Evolutionary conservation across 2,329 filamentous ascomycete genomes (phyloP), one percentile per base, ranked within the genome.

Genomic region (Penicillium verrucosum): DNA sequence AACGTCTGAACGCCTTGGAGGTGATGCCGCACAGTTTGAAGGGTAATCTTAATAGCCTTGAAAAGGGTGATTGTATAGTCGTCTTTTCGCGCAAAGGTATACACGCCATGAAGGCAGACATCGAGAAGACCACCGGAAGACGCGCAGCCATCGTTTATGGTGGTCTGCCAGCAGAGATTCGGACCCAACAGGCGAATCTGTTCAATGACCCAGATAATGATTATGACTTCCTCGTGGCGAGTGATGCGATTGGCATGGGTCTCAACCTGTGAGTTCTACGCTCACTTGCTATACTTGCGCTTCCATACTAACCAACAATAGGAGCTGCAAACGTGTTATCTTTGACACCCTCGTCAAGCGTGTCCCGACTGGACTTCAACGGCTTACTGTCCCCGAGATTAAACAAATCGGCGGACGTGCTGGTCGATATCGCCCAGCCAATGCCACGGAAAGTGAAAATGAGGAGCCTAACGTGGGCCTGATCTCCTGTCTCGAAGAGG

Each of bases 191-290:
- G 76, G 94, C 94, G 0, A 85, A 86, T 16, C 80, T 97, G 0
- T 99, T 99, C 80, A 99, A 99, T 69, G 90, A 97, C 61, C 92
- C 92, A 0, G 76, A 96, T 70, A 99, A 95, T 70, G 92, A 97
- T 58, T 99, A 97, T 70, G 94, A 99, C 71, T 95, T 87, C 65
- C 80, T 99, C 6, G 92, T 94, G 27, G 94, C 95, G 9, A 97
- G 91, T 65, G 92, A 97, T 75, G 94, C 94, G 45, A 93, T 99
- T 60, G 94, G 94, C 37, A 97, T 99, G 93, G 94, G 95, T 1
- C 78, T 99, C 23, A 99, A 99, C 68, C 76, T 99, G 72, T 92
- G 86, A 74, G 80, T 74, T n/a, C 47, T 38, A 23, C 52, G 11
- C 25, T 18, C 21, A 4, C 14, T 18, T n/a, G 14, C 10, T 27